Evolutionary conservation across 768 basidiomycete species (phyloP), one percentile per base, ranked within the genome.

Genomic region (Agrocybe praecox): DNA sequence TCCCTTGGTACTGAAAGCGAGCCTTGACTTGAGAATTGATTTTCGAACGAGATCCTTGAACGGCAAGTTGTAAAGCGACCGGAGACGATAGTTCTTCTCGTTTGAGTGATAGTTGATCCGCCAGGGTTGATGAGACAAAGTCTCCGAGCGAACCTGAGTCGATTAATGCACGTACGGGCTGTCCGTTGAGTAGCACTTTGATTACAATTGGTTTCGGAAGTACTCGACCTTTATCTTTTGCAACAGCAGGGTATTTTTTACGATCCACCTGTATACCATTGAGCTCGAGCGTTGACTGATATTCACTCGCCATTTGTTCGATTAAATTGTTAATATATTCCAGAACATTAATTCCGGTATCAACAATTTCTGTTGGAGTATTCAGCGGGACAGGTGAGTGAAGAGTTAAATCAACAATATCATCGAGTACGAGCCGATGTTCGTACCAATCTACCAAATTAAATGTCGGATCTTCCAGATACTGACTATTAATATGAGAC

Each of bases 111-210:
- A 80, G 54, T 52, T 80, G 78, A 49, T 76, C 71, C 0, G 69
- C 72, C 0, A 79, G 21, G 0, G 65, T 70, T 0, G 68, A 62
- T 0, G 75, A 75, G 19, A 81, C 67, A 48, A 80, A 79, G 55
- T 80, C 77, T 0, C 74, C 74, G 1, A 74, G 53, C 0, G 73
- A 78, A 0, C 76, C 76, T 0, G 67, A 65, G 52, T 78, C 76
- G 1, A 79, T 18, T 1, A 80, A 53, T 0, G 78, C 75, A 1
- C 67, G 55, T 1, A 58, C 70, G 0, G 69, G 67, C 1, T 74
- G 47, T 0, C 70, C 73, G 55, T 79, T 72, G 0, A 80, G 48
- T 0, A 57, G 9, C 0, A 72, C 66, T 0, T 64, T 65, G 0
- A 79, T 56, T 0, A 76, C 65, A 0, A 79, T 47, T 0, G 76